Evolutionary conservation across 31 red algal genomes (phyloP).

Genomic region (Bonnemaisonia californica): DNA sequence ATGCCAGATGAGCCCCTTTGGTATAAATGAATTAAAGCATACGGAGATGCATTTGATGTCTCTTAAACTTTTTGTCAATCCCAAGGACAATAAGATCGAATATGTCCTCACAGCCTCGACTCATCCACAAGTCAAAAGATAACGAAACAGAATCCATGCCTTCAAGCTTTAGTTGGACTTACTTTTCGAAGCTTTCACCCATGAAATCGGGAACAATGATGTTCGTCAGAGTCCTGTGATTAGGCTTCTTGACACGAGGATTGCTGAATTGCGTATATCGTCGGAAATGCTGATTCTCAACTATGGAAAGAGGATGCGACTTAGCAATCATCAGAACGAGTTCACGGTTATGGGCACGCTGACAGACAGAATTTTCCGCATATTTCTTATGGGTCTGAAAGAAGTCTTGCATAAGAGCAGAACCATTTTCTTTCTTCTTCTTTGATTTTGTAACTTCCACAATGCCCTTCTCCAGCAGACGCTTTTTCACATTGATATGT

Average conservation of each 20-base stretch:
- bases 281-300: neutral
- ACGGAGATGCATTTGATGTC: neutral
- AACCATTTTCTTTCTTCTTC: too few species aligned
- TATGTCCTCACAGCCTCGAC: constrained; percentile 4
- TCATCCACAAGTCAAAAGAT: constrained; percentile 16
- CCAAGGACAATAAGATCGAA: neutral
- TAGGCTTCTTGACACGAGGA: too few species aligned
- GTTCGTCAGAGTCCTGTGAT: neutral
- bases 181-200: neutral
- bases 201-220: neutral
- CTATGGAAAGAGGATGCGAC: constrained; percentile 6
- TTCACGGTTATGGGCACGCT: too few species aligned
- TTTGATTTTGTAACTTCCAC: too few species aligned
- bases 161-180: neutral
- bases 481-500: too few species aligned
- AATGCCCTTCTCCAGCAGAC: too few species aligned
- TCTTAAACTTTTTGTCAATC: neutral
- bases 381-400: too few species aligned
- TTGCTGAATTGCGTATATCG: neutral
- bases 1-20: neutral
- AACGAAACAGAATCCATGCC: neutral
- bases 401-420: too few species aligned
- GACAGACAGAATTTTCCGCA: too few species aligned
- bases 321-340: too few species aligned
- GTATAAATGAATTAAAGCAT: neutral